Evolutionary conservation across 495 filamentous ascomycete genomes (phyloP).

Genomic region (Xylaria cubensis): DNA sequence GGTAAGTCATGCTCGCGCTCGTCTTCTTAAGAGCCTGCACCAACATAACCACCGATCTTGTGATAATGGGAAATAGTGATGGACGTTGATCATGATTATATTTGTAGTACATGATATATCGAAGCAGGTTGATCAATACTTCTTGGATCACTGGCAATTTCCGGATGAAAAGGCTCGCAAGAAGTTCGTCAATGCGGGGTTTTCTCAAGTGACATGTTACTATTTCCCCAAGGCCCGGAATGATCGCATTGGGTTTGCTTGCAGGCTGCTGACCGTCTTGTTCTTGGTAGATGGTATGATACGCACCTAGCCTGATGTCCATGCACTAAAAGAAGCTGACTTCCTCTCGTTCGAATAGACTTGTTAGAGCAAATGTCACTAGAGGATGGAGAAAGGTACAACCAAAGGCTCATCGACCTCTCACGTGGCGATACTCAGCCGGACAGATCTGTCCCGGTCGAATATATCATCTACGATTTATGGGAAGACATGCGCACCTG

Average conservation of each 20-base stretch:
- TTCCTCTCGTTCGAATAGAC: slow-evolving; percentile 30
- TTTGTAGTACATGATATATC: neutral
- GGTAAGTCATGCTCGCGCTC: no score
- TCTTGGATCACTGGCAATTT: slow-evolving; percentile 35
- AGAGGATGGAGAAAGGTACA: slow-evolving; percentile 42
- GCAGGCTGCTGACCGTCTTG: slow-evolving; percentile 32
- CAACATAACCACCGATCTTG: no score
- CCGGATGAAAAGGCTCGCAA: slow-evolving; percentile 29
- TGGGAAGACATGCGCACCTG: slow-evolving; percentile 47
- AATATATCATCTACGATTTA: slow-evolving; percentile 47
- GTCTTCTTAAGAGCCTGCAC: no score
- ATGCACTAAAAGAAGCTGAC: no score
- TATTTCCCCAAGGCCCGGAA: slow-evolving; percentile 35
- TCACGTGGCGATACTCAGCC: slow-evolving; percentile 37
- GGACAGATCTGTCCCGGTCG: slow-evolving; percentile 41
- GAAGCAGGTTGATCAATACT: slow-evolving; percentile 24
- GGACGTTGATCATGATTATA: no score
- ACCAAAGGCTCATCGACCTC: slow-evolving; percentile 46
- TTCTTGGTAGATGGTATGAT: slow-evolving; percentile 37
- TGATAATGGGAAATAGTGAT: no score
- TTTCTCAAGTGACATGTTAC: slow-evolving; percentile 34
- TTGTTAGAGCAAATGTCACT: slow-evolving; percentile 51
- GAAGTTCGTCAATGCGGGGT: slow-evolving; percentile 34
- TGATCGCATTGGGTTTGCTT: slow-evolving; percentile 32
- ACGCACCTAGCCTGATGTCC: no score